phyloP scores from a whole-genome alignment of 2,329 filamentous ascomycete genomes.

The Cladosporium sp. region DNA sequence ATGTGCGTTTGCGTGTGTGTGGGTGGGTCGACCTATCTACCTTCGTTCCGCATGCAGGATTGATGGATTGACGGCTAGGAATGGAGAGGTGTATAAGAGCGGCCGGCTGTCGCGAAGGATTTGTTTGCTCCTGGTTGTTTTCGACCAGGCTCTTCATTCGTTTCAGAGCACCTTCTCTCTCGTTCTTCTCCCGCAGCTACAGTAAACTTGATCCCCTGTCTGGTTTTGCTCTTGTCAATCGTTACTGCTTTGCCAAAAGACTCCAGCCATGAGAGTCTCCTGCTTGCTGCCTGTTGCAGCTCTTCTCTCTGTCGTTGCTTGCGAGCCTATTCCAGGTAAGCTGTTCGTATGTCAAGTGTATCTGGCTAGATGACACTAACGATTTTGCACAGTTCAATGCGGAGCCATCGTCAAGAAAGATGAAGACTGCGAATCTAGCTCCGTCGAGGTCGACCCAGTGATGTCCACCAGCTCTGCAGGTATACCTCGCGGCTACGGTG shows the following conservation, averaged over 20 bases:
- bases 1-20: no score
- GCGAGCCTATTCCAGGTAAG: conserved; percentile 16
- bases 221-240: conserved; percentile 4
- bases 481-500: conserved; percentile 9
- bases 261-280: conserved; percentile 15
- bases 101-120: neutral
- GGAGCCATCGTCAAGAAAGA: conserved; percentile 14
- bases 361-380: conserved; percentile 7
- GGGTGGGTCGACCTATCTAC: neutral
- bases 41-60: no score
- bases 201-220: neutral
- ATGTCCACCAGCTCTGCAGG: neutral
- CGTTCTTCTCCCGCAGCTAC: no score
- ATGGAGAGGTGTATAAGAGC: conserved; percentile 8
- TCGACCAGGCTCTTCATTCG: conserved; percentile 1
- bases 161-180: neutral
- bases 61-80: neutral
- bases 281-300: conserved; percentile 12
- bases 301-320: conserved; percentile 12
- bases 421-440: conserved; percentile 15
- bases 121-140: conserved; percentile 2
- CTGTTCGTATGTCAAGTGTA: neutral
- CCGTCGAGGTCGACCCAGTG: conserved; percentile 7
- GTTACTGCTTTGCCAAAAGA: conserved; percentile 6
- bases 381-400: conserved; percentile 7